phyloP scores from a whole-genome alignment of 768 basidiomycete genomes.

The Calocera cornea region DNA sequence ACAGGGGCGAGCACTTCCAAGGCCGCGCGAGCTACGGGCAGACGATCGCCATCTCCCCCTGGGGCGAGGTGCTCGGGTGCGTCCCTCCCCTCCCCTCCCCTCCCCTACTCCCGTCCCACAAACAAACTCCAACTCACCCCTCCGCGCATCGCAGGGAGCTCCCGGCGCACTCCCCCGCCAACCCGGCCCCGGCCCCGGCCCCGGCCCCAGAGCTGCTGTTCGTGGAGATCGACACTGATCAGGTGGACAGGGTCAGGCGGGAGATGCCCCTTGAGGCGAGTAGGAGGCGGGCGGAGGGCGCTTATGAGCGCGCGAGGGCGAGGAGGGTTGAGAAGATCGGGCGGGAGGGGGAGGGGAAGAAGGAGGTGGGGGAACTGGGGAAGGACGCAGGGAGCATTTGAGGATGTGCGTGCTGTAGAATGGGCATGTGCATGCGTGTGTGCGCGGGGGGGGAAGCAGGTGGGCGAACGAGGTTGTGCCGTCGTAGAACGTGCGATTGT shows the following conservation, averaged over 20 bases:
- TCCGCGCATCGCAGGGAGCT: background rate
- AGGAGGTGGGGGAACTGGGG: no score
- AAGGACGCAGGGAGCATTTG: no score
- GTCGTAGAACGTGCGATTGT: no score
- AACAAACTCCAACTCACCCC: background rate
- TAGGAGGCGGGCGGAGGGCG: background rate
- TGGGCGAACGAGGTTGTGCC: no score
- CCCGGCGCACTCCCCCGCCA: background rate
- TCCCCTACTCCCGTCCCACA: background rate
- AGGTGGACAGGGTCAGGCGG: background rate
- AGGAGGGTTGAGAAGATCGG: constrained; percentile 2
- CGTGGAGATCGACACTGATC: background rate
- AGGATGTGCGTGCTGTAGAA: no score
- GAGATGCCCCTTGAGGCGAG: background rate
- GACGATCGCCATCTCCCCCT: background rate
- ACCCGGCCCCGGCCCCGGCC: background rate
- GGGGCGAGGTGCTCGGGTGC: background rate
- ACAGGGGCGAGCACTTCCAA: background rate
- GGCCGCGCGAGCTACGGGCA: background rate
- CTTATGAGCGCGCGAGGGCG: background rate
- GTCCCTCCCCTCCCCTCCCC: background rate
- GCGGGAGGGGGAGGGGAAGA: background rate
- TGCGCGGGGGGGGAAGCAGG: no score
- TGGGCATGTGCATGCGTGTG: no score
- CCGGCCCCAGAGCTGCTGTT: background rate